Conservation (phyloP, 108 stramenopile species). For the Hondaea fermentalgiana region DNA sequence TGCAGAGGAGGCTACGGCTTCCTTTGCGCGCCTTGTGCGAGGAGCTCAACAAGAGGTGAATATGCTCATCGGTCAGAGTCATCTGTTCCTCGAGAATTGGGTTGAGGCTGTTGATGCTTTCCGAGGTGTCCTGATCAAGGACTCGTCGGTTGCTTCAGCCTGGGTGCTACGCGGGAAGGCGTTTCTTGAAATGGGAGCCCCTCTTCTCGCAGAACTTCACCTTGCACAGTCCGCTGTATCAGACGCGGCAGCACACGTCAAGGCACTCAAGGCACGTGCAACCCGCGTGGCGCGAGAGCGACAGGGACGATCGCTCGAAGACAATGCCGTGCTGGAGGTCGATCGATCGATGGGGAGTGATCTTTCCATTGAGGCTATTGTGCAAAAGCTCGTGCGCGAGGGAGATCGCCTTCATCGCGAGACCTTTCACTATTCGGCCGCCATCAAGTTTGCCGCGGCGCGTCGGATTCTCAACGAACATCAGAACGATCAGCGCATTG, state of each 20-base stretch:
- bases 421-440: neutral
- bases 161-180: conserved; percentile 6
- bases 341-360: neutral
- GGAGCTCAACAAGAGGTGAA: neutral
- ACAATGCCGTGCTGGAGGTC: neutral
- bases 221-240: neutral
- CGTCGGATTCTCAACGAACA: neutral
- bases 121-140: neutral
- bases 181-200: neutral
- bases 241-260: neutral
- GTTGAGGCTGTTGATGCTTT: neutral
- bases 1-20: too few relatives aligned
- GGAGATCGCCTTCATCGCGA: neutral
- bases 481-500: neutral
- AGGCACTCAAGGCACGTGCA: neutral
- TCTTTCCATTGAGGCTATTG: neutral
- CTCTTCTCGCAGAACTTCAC: neutral
- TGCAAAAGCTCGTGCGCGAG: neutral
- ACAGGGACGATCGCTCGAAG: neutral
- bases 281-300: neutral
- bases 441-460: neutral
- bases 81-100: neutral
- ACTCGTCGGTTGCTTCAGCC: neutral
- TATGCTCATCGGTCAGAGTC: neutral
- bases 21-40: neutral